A percentile compares a stretch with the other conserved stretches of the same genome.
phyloP scores from a whole-genome alignment of 2,329 filamentous ascomycete species.

The Penicillium decumbens region DNA sequence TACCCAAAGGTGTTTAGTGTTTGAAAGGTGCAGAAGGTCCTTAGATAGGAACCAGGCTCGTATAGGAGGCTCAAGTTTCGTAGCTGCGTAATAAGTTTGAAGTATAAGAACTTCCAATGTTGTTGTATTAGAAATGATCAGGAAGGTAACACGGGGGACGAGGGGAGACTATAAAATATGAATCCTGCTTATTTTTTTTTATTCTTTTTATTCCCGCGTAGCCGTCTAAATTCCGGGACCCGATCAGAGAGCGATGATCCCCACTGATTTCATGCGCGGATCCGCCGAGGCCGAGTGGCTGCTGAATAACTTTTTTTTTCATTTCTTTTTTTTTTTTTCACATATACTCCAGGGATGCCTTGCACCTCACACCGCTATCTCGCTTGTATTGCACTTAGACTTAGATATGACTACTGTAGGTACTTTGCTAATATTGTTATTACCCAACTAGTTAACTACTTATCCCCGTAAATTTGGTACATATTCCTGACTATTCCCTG shows the following conservation, averaged over 20 bases:
- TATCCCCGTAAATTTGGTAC: not conserved
- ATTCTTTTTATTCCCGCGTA: slow-evolving; percentile 6
- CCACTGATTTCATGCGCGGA: slow-evolving; percentile 13
- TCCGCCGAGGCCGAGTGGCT: slow-evolving; percentile 13
- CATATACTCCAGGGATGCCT: not conserved
- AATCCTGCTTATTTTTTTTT: slow-evolving; percentile 9
- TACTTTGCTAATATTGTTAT: not conserved
- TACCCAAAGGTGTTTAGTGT: not conserved
- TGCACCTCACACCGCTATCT: not conserved
- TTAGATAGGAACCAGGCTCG: too few relatives aligned
- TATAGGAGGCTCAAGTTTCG: not conserved
- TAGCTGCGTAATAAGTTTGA: not conserved
- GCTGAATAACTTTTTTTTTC: slow-evolving; percentile 7
- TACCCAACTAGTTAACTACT: not conserved
- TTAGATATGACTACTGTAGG: not conserved
- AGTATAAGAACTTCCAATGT: not conserved
- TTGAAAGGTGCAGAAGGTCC: too few relatives aligned
- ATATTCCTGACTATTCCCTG: not conserved
- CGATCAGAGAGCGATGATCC: slow-evolving; percentile 16
- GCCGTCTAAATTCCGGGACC: slow-evolving; percentile 16
- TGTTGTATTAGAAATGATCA: not conserved
- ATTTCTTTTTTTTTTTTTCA: not conserved
- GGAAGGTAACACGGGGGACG: not conserved
- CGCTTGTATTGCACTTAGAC: not conserved
- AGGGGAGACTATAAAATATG: slow-evolving; percentile 4